Percentiles rank a stretch among this genome's conserved stretches.
Evolutionary conservation across 2,329 filamentous ascomycete species (phyloP).

Genomic region (Colletotrichum horii): DNA sequence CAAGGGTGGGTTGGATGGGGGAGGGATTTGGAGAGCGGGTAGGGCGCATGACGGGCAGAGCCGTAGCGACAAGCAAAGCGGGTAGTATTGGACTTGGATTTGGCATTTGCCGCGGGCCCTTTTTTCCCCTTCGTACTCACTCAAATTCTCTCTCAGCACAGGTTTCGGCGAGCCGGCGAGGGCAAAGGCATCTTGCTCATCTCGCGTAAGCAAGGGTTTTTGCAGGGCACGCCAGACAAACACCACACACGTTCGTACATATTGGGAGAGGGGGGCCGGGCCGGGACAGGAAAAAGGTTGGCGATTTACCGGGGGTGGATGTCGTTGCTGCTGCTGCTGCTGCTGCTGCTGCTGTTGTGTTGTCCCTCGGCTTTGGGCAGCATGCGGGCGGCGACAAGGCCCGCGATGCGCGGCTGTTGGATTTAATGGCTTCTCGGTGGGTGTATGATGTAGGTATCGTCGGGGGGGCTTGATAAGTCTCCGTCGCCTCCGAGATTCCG

Average conservation of each 20-base stretch:
- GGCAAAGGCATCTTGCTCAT: neutral
- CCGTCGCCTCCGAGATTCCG: neutral
- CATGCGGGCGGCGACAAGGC: neutral
- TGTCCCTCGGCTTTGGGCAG: neutral
- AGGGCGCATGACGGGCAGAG: neutral
- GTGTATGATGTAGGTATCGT: neutral
- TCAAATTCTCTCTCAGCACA: neutral
- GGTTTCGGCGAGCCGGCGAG: neutral
- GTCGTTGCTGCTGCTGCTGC: neutral
- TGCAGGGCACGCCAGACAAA: slow-evolving; percentile 4
- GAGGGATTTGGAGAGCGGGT: neutral
- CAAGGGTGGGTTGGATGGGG: neutral
- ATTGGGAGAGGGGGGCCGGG: neutral
- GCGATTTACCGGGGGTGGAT: neutral
- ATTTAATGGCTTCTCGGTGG: neutral
- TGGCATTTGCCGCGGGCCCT: neutral
- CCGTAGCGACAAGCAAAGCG: neutral
- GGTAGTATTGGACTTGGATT: neutral
- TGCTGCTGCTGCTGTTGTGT: neutral
- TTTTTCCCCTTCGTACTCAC: neutral
- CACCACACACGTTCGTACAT: neutral
- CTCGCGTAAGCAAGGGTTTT: slow-evolving; percentile 6
- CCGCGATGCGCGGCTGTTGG: slow-evolving; percentile 1
- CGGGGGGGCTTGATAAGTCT: neutral
- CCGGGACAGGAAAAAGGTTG: neutral